A percentile compares a stretch with the other conserved stretches of the same genome.
These are phyloP conservation scores for Paecilomyces fulvus DNA, from an alignment of 2,329 filamentous ascomycete species.

Conservation along the genomic window DNA sequence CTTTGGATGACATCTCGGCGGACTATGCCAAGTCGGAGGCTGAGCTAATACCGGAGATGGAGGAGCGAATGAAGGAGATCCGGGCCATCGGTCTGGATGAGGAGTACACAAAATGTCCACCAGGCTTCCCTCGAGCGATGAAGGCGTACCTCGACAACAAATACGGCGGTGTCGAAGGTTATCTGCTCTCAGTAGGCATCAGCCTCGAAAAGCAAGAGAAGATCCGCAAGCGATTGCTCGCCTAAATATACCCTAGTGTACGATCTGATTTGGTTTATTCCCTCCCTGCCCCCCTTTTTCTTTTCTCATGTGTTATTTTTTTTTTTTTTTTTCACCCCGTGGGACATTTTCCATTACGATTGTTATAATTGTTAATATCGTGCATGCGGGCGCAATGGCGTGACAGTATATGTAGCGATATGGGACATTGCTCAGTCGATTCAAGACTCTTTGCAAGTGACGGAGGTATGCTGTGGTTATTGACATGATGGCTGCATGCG, in stretches of 20 bases:
- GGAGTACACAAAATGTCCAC: conserved; percentile 61
- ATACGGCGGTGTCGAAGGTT: conserved; percentile 60
- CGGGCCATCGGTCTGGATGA: conserved; percentile 60
- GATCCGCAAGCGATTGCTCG: conserved; percentile 20
- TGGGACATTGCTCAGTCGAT: neutral
- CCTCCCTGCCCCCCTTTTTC: neutral
- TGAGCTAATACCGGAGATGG: conserved; percentile 53
- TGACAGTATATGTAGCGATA: neutral
- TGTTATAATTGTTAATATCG: neutral
- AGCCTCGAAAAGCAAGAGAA: conserved; percentile 33
- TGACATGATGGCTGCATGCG: neutral
- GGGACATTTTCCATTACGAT: neutral
- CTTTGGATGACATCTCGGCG: conserved; percentile 51
- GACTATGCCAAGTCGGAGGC: conserved; percentile 64
- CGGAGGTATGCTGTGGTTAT: neutral
- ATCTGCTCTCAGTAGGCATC: conserved; percentile 58
- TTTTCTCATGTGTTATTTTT: neutral
- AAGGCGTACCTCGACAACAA: conserved; percentile 48
- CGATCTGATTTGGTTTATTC: neutral
- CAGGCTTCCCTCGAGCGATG: conserved; percentile 55
- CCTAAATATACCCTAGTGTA: conserved; percentile 6
- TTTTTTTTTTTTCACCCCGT: too few relatives aligned
- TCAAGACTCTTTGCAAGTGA: neutral
- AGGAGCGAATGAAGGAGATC: conserved; percentile 60
- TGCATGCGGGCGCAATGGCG: neutral